A percentile compares a stretch with the other conserved stretches of the same genome.
Conservation (phyloP, 768 basidiomycete genomes). For the Mycena pura region DNA sequence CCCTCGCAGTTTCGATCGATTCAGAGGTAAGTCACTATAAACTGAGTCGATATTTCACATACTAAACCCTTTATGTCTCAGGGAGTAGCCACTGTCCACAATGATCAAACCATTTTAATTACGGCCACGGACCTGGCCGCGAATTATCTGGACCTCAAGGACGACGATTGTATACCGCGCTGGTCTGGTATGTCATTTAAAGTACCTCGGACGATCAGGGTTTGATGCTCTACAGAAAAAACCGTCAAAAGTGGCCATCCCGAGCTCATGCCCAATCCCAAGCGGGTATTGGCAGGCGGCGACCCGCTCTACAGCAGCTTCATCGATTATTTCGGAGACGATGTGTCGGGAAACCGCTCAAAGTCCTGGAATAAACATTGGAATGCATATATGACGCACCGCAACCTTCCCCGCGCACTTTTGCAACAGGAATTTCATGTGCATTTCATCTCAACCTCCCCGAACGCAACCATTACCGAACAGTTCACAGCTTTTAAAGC, state of each 20-base stretch:
- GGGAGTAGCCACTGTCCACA: not conserved
- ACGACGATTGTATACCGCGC: not conserved
- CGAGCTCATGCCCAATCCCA: conserved; percentile 41
- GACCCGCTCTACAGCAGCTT: conserved; percentile 40
- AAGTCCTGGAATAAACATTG: conserved; percentile 56
- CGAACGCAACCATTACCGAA: conserved; percentile 42
- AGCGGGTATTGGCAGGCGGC: conserved; percentile 36
- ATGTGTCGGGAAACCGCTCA: conserved; percentile 51
- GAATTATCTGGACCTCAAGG: not conserved
- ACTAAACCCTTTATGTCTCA: not conserved
- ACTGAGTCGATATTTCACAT: too few relatives aligned
- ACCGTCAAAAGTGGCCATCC: conserved; percentile 32
- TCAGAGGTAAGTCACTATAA: not conserved
- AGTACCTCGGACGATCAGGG: too few relatives aligned
- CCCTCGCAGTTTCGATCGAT: not conserved
- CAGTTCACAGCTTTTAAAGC: conserved; percentile 43
- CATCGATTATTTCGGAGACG: conserved; percentile 45
- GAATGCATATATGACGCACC: conserved; percentile 46
- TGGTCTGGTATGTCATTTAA: not conserved
- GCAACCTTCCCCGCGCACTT: conserved; percentile 42
- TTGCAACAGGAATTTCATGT: conserved; percentile 45
- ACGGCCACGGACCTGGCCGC: not conserved
- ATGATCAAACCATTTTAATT: not conserved
- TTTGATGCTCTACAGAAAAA: conserved; percentile 10
- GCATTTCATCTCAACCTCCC: conserved; percentile 49